Conservation (phyloP, 2,329 filamentous ascomycete genomes). For the Arthrobotrys sinensis region DNA sequence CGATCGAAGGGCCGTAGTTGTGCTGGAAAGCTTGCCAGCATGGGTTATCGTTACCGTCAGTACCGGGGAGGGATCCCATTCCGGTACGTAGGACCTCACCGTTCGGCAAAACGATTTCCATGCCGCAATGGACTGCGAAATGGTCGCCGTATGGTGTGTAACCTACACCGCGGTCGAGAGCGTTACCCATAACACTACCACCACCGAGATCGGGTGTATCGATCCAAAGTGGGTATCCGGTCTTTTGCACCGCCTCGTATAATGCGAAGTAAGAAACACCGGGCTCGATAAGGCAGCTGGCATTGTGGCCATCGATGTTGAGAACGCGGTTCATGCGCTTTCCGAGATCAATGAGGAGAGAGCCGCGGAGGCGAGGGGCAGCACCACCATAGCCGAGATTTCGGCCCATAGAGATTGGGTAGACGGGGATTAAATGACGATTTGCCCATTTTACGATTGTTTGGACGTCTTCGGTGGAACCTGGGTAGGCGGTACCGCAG, state of each 20-base stretch:
- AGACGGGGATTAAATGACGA: constrained; percentile 70
- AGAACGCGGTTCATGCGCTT: constrained; percentile 72
- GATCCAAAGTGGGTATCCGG: constrained; percentile 67
- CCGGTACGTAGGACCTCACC: constrained; percentile 70
- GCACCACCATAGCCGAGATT: constrained; percentile 74
- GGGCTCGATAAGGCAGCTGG: constrained; percentile 72
- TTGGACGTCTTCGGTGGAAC: constrained; percentile 70
- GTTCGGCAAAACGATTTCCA: constrained; percentile 70
- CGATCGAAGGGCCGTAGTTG: constrained; percentile 68
- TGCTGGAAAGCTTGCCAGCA: constrained; percentile 69
- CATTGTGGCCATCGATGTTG: constrained; percentile 71
- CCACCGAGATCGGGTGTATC: constrained; percentile 69
- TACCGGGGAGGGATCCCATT: constrained; percentile 69
- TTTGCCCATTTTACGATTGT: constrained; percentile 70
- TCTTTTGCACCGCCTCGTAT: constrained; percentile 70
- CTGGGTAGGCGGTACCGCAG: constrained; percentile 69
- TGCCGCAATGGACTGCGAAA: constrained; percentile 68
- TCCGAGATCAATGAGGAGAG: constrained; percentile 72
- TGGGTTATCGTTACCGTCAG: constrained; percentile 66
- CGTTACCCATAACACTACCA: constrained; percentile 70
- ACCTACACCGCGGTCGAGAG: constrained; percentile 70
- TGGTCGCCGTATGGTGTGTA: constrained; percentile 71
- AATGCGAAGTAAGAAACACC: constrained; percentile 73
- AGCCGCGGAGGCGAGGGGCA: constrained; percentile 72
- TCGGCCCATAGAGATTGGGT: constrained; percentile 71